Evolutionary conservation across 2,329 filamentous ascomycete genomes (phyloP).

Genomic region (Penicillium janthinellum): DNA sequence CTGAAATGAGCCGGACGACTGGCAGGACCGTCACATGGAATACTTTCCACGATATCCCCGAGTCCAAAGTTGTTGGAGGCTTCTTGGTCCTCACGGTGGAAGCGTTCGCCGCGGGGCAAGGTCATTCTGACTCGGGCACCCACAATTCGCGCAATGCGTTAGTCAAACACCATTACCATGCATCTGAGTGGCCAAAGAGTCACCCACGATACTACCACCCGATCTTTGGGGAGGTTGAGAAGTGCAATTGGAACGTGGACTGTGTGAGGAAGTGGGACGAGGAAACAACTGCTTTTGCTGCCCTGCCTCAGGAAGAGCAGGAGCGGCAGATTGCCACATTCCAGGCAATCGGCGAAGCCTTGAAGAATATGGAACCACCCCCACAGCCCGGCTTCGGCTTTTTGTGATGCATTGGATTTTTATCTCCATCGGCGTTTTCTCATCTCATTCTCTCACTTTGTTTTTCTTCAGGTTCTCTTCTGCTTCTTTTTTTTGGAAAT

Average conservation of each 20-base stretch:
- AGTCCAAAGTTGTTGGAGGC: conserved; percentile 66
- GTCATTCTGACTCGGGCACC: conserved; percentile 29
- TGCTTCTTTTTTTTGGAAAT: not conserved
- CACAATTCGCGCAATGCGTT: conserved; percentile 52
- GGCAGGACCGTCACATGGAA: not conserved
- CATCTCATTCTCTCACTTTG: not conserved
- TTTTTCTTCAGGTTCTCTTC: not conserved
- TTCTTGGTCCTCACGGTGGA: conserved; percentile 70
- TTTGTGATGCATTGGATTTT: not conserved
- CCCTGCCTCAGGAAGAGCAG: not conserved
- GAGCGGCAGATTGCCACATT: not conserved
- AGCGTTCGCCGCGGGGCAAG: conserved; percentile 72
- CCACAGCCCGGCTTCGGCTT: not conserved
- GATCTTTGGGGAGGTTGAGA: conserved; percentile 69
- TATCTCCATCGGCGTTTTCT: not conserved
- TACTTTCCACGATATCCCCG: conserved; percentile 64
- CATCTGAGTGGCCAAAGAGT: conserved; percentile 67
- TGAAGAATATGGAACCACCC: not conserved
- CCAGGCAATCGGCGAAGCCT: not conserved
- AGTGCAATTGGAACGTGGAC: conserved; percentile 68
- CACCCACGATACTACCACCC: conserved; percentile 70
- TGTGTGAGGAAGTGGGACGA: conserved; percentile 69
- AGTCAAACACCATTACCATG: conserved; percentile 75
- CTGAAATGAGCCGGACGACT: not conserved
- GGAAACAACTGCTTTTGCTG: conserved; percentile 63